These are phyloP conservation scores for Epichloe scottii DNA, from an alignment of 2,329 filamentous ascomycete species.

Conservation along the genomic window DNA sequence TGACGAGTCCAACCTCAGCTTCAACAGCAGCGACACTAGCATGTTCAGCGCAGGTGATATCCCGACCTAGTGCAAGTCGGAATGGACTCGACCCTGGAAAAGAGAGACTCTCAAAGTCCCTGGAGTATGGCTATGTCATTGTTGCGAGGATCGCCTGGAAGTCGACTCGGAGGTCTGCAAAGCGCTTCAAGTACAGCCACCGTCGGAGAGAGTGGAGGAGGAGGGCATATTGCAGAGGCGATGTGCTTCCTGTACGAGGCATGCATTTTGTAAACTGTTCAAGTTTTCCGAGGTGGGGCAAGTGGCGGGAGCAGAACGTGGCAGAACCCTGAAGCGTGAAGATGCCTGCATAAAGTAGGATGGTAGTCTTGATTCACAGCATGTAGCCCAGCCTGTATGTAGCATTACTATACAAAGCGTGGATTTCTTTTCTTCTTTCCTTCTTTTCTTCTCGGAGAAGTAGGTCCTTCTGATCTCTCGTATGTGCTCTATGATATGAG, in stretches of 20 bases:
- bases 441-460: not conserved
- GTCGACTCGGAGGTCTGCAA: not conserved
- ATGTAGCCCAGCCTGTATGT: not conserved
- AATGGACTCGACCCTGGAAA: conserved; percentile 3
- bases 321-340: not conserved
- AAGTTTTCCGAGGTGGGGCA: not conserved
- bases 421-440: not conserved
- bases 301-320: not conserved
- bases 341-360: not conserved
- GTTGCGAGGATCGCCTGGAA: conserved; percentile 7
- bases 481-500: no score
- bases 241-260: conserved; percentile 8
- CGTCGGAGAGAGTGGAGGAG: conserved; percentile 5
- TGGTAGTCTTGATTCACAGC: not conserved
- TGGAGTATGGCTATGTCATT: conserved; percentile 11
- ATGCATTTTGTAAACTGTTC: conserved; percentile 7
- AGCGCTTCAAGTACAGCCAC: conserved; percentile 4
- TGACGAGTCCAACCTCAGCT: not conserved
- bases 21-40: not conserved
- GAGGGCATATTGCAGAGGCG: conserved; percentile 5
- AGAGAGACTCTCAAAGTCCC: not conserved
- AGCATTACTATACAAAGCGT: not conserved
- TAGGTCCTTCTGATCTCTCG: not conserved
- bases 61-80: not conserved
- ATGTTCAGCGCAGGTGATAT: not conserved